These are phyloP conservation scores for Casuarina equisetifolia DNA, from an alignment of 306 rosid species.

Conservation along the genomic window DNA sequence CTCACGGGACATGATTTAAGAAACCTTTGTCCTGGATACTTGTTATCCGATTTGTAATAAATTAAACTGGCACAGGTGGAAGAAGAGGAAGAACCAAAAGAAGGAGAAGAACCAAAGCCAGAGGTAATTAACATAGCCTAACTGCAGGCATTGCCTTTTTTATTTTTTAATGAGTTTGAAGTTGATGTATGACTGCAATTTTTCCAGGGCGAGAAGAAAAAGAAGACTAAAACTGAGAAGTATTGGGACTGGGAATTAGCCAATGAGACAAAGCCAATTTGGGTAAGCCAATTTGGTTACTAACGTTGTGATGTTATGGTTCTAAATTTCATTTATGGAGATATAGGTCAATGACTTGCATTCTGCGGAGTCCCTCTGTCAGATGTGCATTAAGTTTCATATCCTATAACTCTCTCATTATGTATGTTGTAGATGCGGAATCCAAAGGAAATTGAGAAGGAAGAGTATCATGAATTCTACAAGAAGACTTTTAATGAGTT, in stretches of 20 bases:
- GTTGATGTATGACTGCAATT: constrained; percentile 19
- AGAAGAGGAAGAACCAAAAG: constrained; percentile 95
- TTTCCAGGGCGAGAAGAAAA: constrained; percentile 74
- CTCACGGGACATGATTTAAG: background rate
- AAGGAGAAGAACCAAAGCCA: constrained; percentile 80
- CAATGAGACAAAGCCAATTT: constrained; percentile 94
- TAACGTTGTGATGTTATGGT: background rate
- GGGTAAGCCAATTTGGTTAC: constrained; percentile 67
- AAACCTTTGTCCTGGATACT: background rate
- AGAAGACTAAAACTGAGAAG: constrained; percentile 81
- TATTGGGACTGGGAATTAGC: constrained; percentile 98
- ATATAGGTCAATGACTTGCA: background rate
- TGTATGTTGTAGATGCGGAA: constrained; percentile 67
- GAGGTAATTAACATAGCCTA: constrained; percentile 49
- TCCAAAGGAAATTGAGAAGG: constrained; percentile 82
- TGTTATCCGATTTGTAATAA: constrained; percentile 6
- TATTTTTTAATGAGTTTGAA: background rate
- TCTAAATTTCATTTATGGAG: background rate
- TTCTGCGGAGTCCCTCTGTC: constrained; percentile 8
- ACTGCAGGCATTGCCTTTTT: constrained; percentile 12
- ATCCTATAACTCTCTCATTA: constrained; percentile 10
- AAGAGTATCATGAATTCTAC: constrained; percentile 89
- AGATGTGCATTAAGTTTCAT: constrained; percentile 11
- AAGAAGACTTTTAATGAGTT: constrained; percentile 86
- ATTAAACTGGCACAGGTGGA: constrained; percentile 65